Conservation (phyloP, 176 grass and related monocot genomes). For the Oryza brachyantha region DNA sequence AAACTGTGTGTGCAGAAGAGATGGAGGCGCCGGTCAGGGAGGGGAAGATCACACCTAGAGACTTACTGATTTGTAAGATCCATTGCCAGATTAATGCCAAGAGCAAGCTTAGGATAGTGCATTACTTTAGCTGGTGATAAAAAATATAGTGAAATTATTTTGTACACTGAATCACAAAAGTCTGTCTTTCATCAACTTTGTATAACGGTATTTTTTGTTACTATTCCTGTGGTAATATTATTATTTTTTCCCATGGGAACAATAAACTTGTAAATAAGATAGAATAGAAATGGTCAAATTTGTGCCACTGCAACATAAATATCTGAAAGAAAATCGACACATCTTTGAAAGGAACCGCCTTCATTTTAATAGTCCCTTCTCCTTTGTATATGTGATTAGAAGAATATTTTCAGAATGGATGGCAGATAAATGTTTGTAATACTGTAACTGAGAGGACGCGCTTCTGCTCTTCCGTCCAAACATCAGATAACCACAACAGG, state of each 20-base stretch:
- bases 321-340: too few relatives aligned
- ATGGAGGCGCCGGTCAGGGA: background rate
- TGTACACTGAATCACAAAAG: background rate
- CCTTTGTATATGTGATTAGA: background rate
- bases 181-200: background rate
- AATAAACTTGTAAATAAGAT: constrained; percentile 9
- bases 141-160: background rate
- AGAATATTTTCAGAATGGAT: background rate
- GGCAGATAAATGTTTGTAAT: background rate
- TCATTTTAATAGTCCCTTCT: background rate
- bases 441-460: too few relatives aligned
- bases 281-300: background rate
- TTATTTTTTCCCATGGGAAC: constrained; percentile 9
- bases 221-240: background rate
- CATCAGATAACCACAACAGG: too few relatives aligned
- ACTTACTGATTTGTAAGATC: background rate
- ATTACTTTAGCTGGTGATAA: background rate
- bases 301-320: too few relatives aligned
- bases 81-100: constrained; percentile 9
- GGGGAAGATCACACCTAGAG: background rate
- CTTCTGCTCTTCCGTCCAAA: too few relatives aligned
- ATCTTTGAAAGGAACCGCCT: too few relatives aligned
- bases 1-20: constrained; percentile 1
- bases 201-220: background rate
- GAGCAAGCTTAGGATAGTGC: background rate